Evolutionary conservation across 2,329 filamentous ascomycete genomes (phyloP).

Genomic region (Teratosphaeria gauchensis): DNA sequence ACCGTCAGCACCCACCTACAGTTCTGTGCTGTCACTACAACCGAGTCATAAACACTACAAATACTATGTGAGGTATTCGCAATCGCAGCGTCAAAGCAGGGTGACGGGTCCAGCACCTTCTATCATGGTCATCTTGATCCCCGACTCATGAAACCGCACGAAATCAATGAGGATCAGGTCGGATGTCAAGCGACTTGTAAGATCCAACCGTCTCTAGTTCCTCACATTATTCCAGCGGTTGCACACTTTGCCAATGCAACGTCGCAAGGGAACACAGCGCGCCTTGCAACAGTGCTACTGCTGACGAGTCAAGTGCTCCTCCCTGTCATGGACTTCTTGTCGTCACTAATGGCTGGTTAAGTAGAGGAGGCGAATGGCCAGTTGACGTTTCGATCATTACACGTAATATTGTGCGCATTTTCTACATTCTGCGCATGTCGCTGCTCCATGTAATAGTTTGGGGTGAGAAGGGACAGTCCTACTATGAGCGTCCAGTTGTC

Average conservation of each 20-base stretch:
- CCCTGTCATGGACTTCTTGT: conserved; percentile 21
- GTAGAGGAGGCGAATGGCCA: conserved; percentile 20
- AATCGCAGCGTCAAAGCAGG: no score
- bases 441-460: no score
- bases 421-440: background rate
- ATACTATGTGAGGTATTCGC: no score
- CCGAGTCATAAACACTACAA: no score
- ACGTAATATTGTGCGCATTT: background rate
- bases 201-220: background rate
- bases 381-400: background rate
- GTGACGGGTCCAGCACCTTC: no score
- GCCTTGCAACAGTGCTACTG: background rate
- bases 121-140: background rate
- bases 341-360: conserved; percentile 34
- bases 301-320: background rate
- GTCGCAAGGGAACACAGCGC: background rate
- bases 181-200: background rate
- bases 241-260: background rate
- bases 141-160: background rate
- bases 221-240: background rate
- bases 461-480: no score
- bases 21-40: no score
- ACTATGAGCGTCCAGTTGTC: no score
- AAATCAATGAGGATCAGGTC: background rate
- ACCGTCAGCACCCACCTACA: no score